These are phyloP conservation scores for Astragalus membranaceus DNA, from an alignment of 306 rosid species.

Conservation along the genomic window DNA sequence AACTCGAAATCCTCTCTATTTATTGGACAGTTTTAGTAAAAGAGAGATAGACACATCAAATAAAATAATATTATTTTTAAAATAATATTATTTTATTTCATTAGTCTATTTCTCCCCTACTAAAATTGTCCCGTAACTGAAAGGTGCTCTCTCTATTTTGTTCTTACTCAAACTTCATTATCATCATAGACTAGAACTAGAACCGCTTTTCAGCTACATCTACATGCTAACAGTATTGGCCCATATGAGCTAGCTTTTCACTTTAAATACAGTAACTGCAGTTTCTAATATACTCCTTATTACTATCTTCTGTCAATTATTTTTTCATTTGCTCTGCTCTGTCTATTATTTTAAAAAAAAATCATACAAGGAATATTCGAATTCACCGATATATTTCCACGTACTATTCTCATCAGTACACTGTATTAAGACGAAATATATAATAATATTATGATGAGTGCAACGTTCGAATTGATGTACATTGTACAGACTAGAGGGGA, in stretches of 20 bases:
- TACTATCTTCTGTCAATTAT: not conserved
- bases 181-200: conserved; percentile 14
- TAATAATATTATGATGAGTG: not conserved
- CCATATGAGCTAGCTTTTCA: conserved; percentile 10
- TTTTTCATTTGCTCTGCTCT: not conserved
- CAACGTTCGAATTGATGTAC: conserved; percentile 12
- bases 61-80: no score
- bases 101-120: no score
- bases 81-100: no score
- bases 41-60: no score
- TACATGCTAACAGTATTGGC: conserved; percentile 11
- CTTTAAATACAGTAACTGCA: not conserved
- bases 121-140: no score
- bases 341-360: not conserved
- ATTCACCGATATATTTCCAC: not conserved
- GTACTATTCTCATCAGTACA: not conserved
- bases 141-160: conserved; percentile 19
- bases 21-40: no score
- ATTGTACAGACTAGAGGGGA: not conserved
- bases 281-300: not conserved
- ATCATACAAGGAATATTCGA: not conserved
- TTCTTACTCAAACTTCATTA: conserved; percentile 13
- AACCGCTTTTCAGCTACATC: conserved; percentile 14
- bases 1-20: no score
- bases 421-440: not conserved